These are phyloP conservation scores for Parastagonospora avenae DNA, from an alignment of 2,329 filamentous ascomycete genomes.

Conservation along the genomic window DNA sequence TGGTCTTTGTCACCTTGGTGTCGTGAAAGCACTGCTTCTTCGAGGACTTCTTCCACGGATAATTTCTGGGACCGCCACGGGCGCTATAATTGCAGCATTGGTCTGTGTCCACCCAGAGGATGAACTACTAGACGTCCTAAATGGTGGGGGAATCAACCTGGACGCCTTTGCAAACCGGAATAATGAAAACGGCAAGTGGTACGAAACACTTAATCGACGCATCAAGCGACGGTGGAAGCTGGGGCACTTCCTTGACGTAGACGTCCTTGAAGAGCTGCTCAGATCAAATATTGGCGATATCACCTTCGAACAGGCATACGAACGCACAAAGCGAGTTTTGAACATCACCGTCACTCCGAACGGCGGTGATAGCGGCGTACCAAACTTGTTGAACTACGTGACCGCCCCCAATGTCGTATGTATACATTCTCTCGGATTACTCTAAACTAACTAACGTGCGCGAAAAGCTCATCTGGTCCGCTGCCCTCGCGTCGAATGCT, in stretches of 20 bases:
- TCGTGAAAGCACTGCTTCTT: slow-evolving; percentile 84
- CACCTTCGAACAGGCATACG: slow-evolving; percentile 92
- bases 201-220: slow-evolving; percentile 67
- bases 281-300: slow-evolving; percentile 83
- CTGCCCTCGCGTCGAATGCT: slow-evolving; percentile 76
- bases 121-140: slow-evolving; percentile 77
- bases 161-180: slow-evolving; percentile 69
- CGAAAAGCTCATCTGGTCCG: slow-evolving; percentile 75
- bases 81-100: slow-evolving; percentile 85
- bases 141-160: slow-evolving; percentile 80
- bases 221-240: slow-evolving; percentile 71
- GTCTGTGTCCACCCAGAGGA: slow-evolving; percentile 87
- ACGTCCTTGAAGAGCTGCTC: slow-evolving; percentile 81
- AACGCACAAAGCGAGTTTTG: slow-evolving; percentile 80
- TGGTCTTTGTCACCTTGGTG: slow-evolving; percentile 85
- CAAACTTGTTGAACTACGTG: slow-evolving; percentile 86
- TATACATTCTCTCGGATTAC: slow-evolving; percentile 26
- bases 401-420: slow-evolving; percentile 90
- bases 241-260: slow-evolving; percentile 83
- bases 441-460: slow-evolving; percentile 12
- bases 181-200: slow-evolving; percentile 40
- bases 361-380: slow-evolving; percentile 72
- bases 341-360: slow-evolving; percentile 88
- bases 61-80: slow-evolving; percentile 88
- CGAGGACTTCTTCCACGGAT: slow-evolving; percentile 84